Evolutionary conservation across 2,329 filamentous ascomycete genomes (phyloP).

Genomic region (Aspergillus bombycis): DNA sequence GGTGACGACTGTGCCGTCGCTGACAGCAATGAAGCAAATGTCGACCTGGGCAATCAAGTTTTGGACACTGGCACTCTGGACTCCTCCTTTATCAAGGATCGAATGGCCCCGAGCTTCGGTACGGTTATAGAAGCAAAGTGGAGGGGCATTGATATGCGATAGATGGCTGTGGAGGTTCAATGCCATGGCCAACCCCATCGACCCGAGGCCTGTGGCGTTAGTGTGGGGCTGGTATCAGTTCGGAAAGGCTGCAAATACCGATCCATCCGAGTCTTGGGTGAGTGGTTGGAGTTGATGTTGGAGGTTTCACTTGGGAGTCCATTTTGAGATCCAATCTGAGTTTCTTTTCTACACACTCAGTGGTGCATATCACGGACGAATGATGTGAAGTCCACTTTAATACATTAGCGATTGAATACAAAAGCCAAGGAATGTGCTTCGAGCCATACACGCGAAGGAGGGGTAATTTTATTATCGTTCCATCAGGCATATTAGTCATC

Average conservation of each 20-base stretch:
- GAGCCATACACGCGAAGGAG: too few species aligned
- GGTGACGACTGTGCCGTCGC: neutral
- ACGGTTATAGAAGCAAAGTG: neutral
- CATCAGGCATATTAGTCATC: too few species aligned
- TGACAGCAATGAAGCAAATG: neutral
- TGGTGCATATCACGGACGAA: too few species aligned
- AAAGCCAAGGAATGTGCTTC: too few species aligned
- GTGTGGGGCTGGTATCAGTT: neutral
- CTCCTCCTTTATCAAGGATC: neutral
- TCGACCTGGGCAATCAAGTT: neutral
- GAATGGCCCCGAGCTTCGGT: neutral
- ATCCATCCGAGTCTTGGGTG: neutral
- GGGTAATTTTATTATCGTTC: too few species aligned
- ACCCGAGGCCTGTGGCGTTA: neutral
- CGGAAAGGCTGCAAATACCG: neutral
- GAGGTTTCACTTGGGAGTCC: too few species aligned
- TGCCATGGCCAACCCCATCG: neutral
- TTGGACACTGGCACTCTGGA: neutral
- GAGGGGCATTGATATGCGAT: neutral
- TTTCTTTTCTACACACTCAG: too few species aligned
- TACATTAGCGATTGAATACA: too few species aligned
- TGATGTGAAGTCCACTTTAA: too few species aligned
- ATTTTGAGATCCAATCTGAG: too few species aligned
- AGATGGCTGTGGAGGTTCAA: neutral
- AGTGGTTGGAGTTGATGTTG: neutral